Conservation (phyloP, 768 basidiomycete genomes). For the Termitomyces eurrhizus region DNA sequence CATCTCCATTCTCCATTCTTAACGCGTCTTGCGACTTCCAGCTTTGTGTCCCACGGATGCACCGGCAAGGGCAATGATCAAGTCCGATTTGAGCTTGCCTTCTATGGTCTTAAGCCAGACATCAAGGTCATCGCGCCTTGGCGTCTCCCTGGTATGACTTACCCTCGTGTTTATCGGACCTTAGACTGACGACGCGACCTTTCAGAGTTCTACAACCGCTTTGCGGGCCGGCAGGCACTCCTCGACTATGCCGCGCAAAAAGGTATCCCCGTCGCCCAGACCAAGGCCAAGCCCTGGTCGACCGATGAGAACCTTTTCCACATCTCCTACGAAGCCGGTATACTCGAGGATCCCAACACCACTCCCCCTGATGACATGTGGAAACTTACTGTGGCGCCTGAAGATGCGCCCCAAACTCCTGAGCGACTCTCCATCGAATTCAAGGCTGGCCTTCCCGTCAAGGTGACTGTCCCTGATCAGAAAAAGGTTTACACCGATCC, state of each 20-base stretch:
- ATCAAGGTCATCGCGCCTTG: conserved; percentile 99
- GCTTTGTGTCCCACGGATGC: conserved; percentile 97
- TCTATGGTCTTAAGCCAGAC: conserved; percentile 96
- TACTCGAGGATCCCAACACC: conserved; percentile 93
- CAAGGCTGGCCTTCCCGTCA: conserved; percentile 79
- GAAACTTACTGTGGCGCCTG: conserved; percentile 88
- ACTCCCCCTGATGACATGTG: conserved; percentile 98
- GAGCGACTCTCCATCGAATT: conserved; percentile 87
- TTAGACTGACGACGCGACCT: not conserved
- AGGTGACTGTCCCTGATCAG: conserved; percentile 59
- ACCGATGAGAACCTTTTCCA: conserved; percentile 99
- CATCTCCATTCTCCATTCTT: not conserved
- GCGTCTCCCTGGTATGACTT: conserved; percentile 78
- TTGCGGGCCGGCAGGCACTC: conserved; percentile 92
- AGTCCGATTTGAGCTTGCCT: conserved; percentile 98
- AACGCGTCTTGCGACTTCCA: conserved; percentile 22
- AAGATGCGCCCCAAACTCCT: conserved; percentile 74
- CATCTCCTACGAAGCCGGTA: conserved; percentile 99
- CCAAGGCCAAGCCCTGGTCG: conserved; percentile 96
- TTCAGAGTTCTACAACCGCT: conserved; percentile 93
- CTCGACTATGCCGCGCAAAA: conserved; percentile 87
- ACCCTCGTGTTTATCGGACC: not conserved
- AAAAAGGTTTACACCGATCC: conserved; percentile 76
- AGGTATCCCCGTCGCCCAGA: conserved; percentile 91
- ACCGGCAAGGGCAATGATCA: conserved; percentile 99